These are phyloP conservation scores for Podospora tetraspora DNA, from an alignment of 495 filamentous ascomycete genomes.

Conservation along the genomic window DNA sequence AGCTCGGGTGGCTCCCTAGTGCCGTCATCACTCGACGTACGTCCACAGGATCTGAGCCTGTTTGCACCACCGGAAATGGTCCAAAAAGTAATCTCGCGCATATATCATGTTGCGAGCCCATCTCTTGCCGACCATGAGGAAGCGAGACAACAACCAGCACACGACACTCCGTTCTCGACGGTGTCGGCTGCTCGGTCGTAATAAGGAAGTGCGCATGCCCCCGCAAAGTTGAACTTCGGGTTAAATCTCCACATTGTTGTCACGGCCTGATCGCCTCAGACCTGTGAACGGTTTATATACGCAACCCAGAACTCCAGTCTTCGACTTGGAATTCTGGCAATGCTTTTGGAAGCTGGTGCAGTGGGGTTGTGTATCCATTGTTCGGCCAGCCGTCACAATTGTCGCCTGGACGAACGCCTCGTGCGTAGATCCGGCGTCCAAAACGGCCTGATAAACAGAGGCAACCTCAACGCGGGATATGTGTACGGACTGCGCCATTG, in stretches of 20 bases:
- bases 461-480: constrained; percentile 31
- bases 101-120: constrained; percentile 28
- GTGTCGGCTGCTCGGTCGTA: constrained; percentile 34
- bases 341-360: too few species aligned
- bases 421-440: constrained; percentile 20
- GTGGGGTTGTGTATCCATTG: too few species aligned
- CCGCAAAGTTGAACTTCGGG: too few species aligned
- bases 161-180: constrained; percentile 34
- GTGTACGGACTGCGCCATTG: constrained; percentile 25
- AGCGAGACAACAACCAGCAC: constrained; percentile 35
- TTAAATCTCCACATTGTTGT: too few species aligned
- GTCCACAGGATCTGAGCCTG: constrained; percentile 38
- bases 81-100: constrained; percentile 27
- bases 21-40: constrained; percentile 33
- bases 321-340: too few species aligned
- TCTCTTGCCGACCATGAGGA: too few species aligned
- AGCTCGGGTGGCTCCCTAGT: constrained; percentile 23
- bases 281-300: too few species aligned
- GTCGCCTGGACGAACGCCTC: too few species aligned
- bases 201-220: constrained; percentile 35
- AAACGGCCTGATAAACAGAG: constrained; percentile 31
- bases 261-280: too few species aligned
- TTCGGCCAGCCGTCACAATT: too few species aligned
- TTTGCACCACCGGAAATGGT: constrained; percentile 42
- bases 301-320: too few species aligned